A percentile compares a stretch with the other conserved stretches of the same genome.
Evolutionary conservation across 169 alveolate genomes (phyloP).

Genomic region (Cryptosporidium xiaoi): DNA sequence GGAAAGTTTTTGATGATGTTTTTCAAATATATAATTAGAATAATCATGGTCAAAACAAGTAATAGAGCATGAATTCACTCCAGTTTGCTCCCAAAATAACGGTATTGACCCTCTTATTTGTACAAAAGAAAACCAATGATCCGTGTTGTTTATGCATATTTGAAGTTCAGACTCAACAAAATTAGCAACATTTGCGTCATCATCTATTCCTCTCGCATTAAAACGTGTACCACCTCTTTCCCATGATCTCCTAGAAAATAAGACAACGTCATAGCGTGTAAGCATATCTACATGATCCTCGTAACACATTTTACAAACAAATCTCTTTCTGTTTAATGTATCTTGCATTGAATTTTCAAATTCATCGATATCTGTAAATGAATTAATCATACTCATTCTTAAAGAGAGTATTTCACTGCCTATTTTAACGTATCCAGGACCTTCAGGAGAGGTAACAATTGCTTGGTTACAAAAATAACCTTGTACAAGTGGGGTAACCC

Average conservation of each 20-base stretch:
- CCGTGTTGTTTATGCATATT: conserved; percentile 80
- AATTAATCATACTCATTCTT: conserved; percentile 54
- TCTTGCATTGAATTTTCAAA: conserved; percentile 23
- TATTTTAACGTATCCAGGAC: conserved; percentile 56
- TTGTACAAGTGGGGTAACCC: conserved; percentile 84
- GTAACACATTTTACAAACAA: conserved; percentile 51
- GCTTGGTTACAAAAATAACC: conserved; percentile 79
- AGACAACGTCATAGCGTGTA: conserved; percentile 73
- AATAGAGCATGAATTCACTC: conserved; percentile 81
- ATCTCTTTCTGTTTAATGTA: not conserved
- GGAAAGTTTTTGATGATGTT: conserved; percentile 25
- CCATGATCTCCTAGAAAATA: conserved; percentile 90
- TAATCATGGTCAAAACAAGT: conserved; percentile 50
- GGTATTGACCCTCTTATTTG: conserved; percentile 97
- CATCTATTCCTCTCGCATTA: conserved; percentile 96
- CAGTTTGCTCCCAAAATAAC: conserved; percentile 94
- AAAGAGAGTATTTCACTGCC: conserved; percentile 40
- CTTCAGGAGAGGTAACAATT: conserved; percentile 53
- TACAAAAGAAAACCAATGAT: conserved; percentile 80
- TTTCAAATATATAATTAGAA: conserved; percentile 35
- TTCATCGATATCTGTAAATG: conserved; percentile 21
- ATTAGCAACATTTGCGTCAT: conserved; percentile 94
- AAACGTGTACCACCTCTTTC: conserved; percentile 93
- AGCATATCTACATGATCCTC: conserved; percentile 39
- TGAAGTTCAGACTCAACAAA: conserved; percentile 95